These are phyloP conservation scores for Phytopythium chamaehyphon DNA, from an alignment of 352 stramenopile species.

Conservation along the genomic window DNA sequence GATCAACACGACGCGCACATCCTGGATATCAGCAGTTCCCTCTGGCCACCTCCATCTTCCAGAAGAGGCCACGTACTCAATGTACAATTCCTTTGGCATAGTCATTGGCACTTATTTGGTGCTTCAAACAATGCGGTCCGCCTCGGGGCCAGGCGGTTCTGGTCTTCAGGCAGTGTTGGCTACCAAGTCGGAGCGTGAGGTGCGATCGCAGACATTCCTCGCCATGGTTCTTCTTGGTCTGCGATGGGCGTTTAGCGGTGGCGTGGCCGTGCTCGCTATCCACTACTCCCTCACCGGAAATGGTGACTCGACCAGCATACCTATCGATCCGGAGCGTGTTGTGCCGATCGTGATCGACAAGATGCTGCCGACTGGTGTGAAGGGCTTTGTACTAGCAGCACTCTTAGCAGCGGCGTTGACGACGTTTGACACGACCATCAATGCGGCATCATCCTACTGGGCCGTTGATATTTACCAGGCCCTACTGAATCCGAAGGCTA, in stretches of 20 bases:
- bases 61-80: conserved; percentile 46
- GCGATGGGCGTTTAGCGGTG: conserved; percentile 74
- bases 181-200: conserved; percentile 77
- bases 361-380: conserved; percentile 54
- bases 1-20: conserved; percentile 38
- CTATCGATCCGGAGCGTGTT: conserved; percentile 68
- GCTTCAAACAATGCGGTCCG: conserved; percentile 64
- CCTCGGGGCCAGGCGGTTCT: conserved; percentile 61
- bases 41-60: conserved; percentile 32
- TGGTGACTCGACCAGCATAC: conserved; percentile 24
- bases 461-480: conserved; percentile 82
- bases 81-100: conserved; percentile 70
- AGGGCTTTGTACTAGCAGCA: conserved; percentile 67
- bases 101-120: conserved; percentile 57
- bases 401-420: conserved; percentile 68
- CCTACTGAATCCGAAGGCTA: conserved; percentile 53
- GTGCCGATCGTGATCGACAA: conserved; percentile 77
- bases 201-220: conserved; percentile 71
- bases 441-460: conserved; percentile 76
- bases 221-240: conserved; percentile 69
- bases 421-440: conserved; percentile 80
- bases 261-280: conserved; percentile 67
- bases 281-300: conserved; percentile 37
- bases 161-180: conserved; percentile 68
- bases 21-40: conserved; percentile 48